These are phyloP conservation scores for Erythrobasidium hasegawianum DNA, from an alignment of 1,284 basidiomycete species.

Conservation along the genomic window DNA sequence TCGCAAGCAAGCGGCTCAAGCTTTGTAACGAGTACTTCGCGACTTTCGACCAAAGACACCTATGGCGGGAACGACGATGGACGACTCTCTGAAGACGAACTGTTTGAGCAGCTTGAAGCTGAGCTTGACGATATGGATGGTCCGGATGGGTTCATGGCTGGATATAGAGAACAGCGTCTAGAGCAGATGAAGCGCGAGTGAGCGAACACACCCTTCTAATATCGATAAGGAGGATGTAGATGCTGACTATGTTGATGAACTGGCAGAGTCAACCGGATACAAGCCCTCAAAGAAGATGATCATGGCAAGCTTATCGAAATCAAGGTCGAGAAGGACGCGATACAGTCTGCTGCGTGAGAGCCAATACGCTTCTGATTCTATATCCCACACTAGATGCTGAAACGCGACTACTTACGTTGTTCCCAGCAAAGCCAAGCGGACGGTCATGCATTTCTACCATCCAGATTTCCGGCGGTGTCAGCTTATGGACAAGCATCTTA, in stretches of 20 bases:
- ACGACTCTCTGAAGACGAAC: background rate
- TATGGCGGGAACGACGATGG: background rate
- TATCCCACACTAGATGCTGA: background rate
- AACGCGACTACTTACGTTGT: background rate
- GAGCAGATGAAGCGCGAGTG: slow-evolving; percentile 71
- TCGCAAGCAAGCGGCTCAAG: too few relatives aligned
- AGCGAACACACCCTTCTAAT: too few relatives aligned
- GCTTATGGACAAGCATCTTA: slow-evolving; percentile 92
- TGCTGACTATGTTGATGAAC: too few relatives aligned
- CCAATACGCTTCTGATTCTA: too few relatives aligned
- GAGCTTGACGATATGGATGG: slow-evolving; percentile 63
- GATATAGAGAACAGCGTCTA: slow-evolving; percentile 74
- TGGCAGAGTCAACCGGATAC: slow-evolving; percentile 64
- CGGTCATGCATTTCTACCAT: slow-evolving; percentile 93
- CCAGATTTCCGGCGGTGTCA: slow-evolving; percentile 84
- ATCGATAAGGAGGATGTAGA: too few relatives aligned
- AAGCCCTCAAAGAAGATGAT: slow-evolving; percentile 62
- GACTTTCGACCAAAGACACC: background rate
- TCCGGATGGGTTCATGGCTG: slow-evolving; percentile 57
- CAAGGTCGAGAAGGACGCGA: slow-evolving; percentile 81
- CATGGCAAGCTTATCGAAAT: slow-evolving; percentile 76
- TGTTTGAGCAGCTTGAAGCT: slow-evolving; percentile 34
- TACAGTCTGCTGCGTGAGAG: slow-evolving; percentile 70
- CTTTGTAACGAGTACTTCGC: too few relatives aligned
- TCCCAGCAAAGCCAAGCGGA: slow-evolving; percentile 68